phyloP scores from a whole-genome alignment of 371 early-diverging fungal species.

The Basidiobolus meristosporus region DNA sequence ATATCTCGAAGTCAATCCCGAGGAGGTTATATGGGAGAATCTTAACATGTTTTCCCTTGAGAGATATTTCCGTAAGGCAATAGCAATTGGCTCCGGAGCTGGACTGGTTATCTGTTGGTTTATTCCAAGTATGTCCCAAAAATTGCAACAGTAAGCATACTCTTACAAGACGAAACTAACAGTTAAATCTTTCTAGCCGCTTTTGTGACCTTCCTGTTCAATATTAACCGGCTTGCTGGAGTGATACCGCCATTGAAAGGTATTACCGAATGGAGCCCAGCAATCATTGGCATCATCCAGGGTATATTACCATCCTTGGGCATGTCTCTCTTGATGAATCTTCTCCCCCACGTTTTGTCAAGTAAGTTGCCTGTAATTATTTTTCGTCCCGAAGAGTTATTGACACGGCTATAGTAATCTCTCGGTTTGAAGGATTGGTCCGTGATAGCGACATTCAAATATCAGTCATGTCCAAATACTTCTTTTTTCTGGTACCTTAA shows the following conservation, averaged over 20 bases:
- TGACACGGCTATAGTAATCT: no score
- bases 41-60: slow-evolving; percentile 32
- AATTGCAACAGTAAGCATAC: not conserved
- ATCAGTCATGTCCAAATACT: slow-evolving; percentile 35
- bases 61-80: slow-evolving; percentile 27
- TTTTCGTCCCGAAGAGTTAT: slow-evolving; percentile 4
- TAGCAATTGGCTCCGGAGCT: slow-evolving; percentile 20
- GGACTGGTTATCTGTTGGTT: slow-evolving; percentile 54
- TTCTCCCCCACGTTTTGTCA: slow-evolving; percentile 50
- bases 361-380: slow-evolving; percentile 7
- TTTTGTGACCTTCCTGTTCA: slow-evolving; percentile 37
- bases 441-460: slow-evolving; percentile 34
- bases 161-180: no score
- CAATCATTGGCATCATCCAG: slow-evolving; percentile 37
- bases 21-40: slow-evolving; percentile 72
- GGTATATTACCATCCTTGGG: slow-evolving; percentile 62
- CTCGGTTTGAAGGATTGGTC: slow-evolving; percentile 46
- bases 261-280: slow-evolving; percentile 10
- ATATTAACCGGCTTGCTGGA: slow-evolving; percentile 27
- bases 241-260: slow-evolving; percentile 19
- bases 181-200: slow-evolving; percentile 14
- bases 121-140: slow-evolving; percentile 34
- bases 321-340: slow-evolving; percentile 42
- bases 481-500: slow-evolving; percentile 37
- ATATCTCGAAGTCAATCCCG: slow-evolving; percentile 37